A percentile compares a stretch with the other conserved stretches of the same genome.
Evolutionary conservation across 2,329 filamentous ascomycete genomes (phyloP).

Genomic region (Colletotrichum musae): DNA sequence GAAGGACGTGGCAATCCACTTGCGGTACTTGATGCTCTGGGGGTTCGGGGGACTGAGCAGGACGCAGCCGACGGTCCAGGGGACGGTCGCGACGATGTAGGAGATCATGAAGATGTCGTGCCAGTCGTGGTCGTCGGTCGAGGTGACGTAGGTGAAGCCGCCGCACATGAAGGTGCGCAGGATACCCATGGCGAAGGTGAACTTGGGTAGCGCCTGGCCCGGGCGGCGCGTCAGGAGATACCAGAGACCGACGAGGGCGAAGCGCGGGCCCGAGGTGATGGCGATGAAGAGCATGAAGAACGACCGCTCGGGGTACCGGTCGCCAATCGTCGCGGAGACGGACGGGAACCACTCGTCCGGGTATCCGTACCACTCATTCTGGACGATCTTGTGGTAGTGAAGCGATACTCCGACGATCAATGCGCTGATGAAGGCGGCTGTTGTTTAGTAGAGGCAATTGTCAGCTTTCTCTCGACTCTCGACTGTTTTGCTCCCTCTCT

Average conservation of each 20-base stretch:
- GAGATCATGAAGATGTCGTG: constrained; percentile 99
- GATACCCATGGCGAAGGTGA: constrained; percentile 83
- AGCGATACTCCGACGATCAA: constrained; percentile 84
- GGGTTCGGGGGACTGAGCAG: constrained; percentile 88
- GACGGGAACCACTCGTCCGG: constrained; percentile 97
- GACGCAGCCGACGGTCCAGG: constrained; percentile 94
- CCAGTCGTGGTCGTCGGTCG: constrained; percentile 98
- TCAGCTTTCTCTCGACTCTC: not conserved
- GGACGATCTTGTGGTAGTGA: constrained; percentile 96
- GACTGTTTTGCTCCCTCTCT: too few species aligned
- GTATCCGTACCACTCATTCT: constrained; percentile 97
- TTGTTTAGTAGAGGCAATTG: constrained; percentile 15
- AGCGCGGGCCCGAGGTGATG: constrained; percentile 93
- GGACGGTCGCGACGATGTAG: constrained; percentile 92
- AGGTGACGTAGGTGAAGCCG: constrained; percentile 98
- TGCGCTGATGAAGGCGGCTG: constrained; percentile 89
- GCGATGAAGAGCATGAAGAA: constrained; percentile 99
- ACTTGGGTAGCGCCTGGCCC: constrained; percentile 82
- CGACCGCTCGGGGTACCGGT: constrained; percentile 95
- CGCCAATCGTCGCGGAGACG: constrained; percentile 96
- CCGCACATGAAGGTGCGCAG: constrained; percentile 94
- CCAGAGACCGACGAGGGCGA: constrained; percentile 91
- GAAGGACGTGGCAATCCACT: constrained; percentile 85
- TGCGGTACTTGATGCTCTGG: constrained; percentile 88
- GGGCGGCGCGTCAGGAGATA: constrained; percentile 88